Evolutionary conservation across 116 monocot genomes (phyloP), one percentile per base, ranked within the genome.

Genomic region (Dioscorea cayenensis): DNA sequence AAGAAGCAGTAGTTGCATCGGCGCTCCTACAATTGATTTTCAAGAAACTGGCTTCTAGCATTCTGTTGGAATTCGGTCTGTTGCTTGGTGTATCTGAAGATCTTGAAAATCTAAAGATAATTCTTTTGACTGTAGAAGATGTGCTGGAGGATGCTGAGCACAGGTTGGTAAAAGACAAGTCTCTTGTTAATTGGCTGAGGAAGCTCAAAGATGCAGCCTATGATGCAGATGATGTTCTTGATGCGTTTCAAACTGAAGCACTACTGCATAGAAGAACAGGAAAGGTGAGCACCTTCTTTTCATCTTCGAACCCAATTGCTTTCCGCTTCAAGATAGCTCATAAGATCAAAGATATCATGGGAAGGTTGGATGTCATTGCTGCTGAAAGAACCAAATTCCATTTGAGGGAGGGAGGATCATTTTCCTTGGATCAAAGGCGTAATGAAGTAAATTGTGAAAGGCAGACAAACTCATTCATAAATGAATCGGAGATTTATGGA

Each of bases 111-210:
- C 58, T 72, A 6, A 27, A 7, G 6, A 14, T 5, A 5, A 66
- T 10, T 6, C 20, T 72, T n/a, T 9, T 2, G 7, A 0, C 8
- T 27, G 60, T 78, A 71, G 25, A 58, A 66, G 65, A 65, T 14
- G 52, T 71, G 7, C 51, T 72, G 22, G 52, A 71, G 5, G 78
- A 78, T 36, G 78, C 78, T 17, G 72, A 78, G 60, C 59, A 72
- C 65, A 51, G 36, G 59, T 64, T 51, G 59, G 6, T 36, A 5
- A 32, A 18, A 27, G 28, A 66, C 11, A 16, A 4, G 4, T 18
- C 6, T 17, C 18, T 66, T 4, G 3, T n/a, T 2, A 3, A 3
- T 0, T 72, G 78, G 65, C 59, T 78, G 21, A 22, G 32, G 3
- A n/a, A 28, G 51, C 72, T 78, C 14, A 36, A 19, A n/a, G 59